phyloP scores from a whole-genome alignment of 805 yeast genomes.

The Pachysolen tannophilus region DNA sequence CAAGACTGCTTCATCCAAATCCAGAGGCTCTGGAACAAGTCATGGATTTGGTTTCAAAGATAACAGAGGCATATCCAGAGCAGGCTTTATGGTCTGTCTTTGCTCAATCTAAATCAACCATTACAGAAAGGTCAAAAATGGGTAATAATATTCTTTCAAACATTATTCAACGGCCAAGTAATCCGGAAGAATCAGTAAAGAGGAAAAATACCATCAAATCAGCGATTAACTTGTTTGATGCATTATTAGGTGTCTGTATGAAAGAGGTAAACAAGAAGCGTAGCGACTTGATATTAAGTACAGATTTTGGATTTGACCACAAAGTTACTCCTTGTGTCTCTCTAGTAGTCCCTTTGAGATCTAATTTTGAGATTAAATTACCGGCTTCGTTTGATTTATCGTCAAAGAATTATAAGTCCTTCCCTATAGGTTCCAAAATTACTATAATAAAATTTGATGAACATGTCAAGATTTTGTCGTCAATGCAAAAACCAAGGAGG shows the following conservation, averaged over 20 bases:
- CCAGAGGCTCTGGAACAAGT: conserved; percentile 47
- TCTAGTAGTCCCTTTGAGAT: conserved; percentile 67
- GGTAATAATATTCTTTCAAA: conserved; percentile 37
- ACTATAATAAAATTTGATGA: conserved; percentile 61
- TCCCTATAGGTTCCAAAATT: conserved; percentile 33
- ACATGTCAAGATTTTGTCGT: conserved; percentile 60
- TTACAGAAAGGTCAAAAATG: conserved; percentile 32
- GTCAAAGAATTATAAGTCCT: conserved; percentile 17
- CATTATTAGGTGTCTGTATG: conserved; percentile 35
- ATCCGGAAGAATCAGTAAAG: no score
- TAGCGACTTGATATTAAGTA: conserved; percentile 27
- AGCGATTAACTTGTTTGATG: conserved; percentile 29
- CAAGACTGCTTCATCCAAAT: conserved; percentile 66
- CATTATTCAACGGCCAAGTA: conserved; percentile 3
- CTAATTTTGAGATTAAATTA: conserved; percentile 59
- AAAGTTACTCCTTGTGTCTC: conserved; percentile 22
- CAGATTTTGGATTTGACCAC: conserved; percentile 31
- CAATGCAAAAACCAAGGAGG: conserved; percentile 83
- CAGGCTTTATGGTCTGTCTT: conserved; percentile 83
- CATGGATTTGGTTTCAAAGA: conserved; percentile 44
- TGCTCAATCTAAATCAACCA: conserved; percentile 57
- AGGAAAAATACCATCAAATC: conserved; percentile 12
- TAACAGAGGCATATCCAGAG: conserved; percentile 63
- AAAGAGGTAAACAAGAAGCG: conserved; percentile 27
- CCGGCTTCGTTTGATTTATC: conserved; percentile 41